Percentiles rank a stretch among this genome's conserved stretches.
phyloP scores from a whole-genome alignment of 2,329 filamentous ascomycete species.

The Trichophyton simii region DNA sequence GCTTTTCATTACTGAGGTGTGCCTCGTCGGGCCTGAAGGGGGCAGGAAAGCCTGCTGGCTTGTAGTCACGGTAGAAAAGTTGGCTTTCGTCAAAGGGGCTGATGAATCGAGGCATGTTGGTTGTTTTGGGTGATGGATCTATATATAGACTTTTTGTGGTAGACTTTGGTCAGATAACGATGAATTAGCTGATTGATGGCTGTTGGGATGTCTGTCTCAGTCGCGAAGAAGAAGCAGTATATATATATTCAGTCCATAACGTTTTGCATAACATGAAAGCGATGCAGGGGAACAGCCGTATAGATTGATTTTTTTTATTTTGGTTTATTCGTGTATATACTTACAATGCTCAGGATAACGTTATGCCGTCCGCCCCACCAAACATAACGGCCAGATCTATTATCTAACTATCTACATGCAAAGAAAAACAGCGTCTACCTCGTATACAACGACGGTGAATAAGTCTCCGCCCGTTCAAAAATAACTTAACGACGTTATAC shows the following conservation, averaged over 20 bases:
- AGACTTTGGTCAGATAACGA: background rate
- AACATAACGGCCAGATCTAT: background rate
- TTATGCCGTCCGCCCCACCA: background rate
- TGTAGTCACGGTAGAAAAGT: constrained; percentile 17
- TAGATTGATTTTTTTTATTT: background rate
- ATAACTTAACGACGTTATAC: background rate
- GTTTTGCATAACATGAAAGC: background rate
- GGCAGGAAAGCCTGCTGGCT: constrained; percentile 13
- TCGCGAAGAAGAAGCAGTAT: background rate
- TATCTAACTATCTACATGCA: background rate
- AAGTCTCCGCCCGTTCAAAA: background rate
- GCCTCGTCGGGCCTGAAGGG: constrained; percentile 9
- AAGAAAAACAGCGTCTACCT: background rate
- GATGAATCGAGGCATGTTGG: constrained; percentile 16
- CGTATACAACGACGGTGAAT: background rate
- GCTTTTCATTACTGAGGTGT: constrained; percentile 5
- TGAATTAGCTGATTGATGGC: background rate
- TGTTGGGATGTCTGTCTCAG: background rate
- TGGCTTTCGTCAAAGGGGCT: constrained; percentile 16
- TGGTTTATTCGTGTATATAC: background rate
- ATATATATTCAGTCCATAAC: background rate
- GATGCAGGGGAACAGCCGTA: background rate
- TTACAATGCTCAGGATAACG: background rate
- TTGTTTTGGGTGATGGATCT: background rate
- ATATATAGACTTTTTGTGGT: background rate